Conservation (phyloP, 2,329 filamentous ascomycete genomes). For the Penicillium occitanis region DNA sequence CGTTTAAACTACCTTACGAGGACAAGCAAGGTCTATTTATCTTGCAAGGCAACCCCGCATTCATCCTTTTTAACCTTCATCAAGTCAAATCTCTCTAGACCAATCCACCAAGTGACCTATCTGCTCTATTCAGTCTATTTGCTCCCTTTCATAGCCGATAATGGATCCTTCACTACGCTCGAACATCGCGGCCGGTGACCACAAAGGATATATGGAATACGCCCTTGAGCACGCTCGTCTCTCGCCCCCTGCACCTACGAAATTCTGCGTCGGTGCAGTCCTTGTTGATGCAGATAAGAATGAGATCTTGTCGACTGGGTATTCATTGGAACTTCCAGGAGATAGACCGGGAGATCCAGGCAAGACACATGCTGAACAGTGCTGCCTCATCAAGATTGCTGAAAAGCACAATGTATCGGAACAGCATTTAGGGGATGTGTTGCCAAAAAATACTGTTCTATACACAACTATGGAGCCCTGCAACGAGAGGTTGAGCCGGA, state of each 20-base stretch:
- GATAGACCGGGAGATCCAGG: neutral
- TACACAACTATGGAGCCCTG: neutral
- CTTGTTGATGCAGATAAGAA: neutral
- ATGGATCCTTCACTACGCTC: constrained; percentile 11
- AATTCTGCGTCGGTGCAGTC: neutral
- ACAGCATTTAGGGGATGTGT: neutral
- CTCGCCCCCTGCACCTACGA: neutral
- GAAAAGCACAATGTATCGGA: neutral
- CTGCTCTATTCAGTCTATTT: neutral
- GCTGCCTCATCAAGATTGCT: neutral
- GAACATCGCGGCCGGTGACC: constrained; percentile 32
- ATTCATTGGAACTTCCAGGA: neutral
- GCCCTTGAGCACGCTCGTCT: constrained; percentile 23
- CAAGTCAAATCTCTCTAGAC: too few species aligned
- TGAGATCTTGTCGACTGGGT: neutral
- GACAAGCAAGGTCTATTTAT: too few species aligned
- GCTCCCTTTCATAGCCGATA: neutral
- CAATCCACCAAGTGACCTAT: too few species aligned
- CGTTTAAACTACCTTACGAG: too few species aligned
- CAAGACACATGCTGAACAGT: neutral
- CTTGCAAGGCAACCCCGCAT: too few species aligned
- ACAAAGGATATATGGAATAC: constrained; percentile 42
- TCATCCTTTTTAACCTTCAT: too few species aligned
- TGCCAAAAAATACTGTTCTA: neutral
- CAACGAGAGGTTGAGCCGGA: neutral